Base-by-base conservation (phyloP, 768 basidiomycete genomes). In the Russula sp. region DNA sequence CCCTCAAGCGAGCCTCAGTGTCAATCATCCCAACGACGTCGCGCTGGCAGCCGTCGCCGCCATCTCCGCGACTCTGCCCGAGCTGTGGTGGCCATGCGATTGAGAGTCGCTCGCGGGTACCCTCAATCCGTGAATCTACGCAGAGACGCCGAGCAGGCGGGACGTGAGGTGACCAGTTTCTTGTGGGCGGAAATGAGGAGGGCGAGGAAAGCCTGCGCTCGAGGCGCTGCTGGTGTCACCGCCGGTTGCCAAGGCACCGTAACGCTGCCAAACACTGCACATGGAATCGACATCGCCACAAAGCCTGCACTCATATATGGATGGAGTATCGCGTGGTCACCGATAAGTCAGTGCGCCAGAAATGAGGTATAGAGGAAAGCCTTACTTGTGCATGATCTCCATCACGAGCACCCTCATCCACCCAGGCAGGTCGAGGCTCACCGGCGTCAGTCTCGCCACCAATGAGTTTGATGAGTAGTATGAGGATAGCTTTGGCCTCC, bases 11-110 rank as follows among this genome's bases (percentile, higher is more conserved):
- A 10, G 77, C 79, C 24, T 84, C 84, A n/a, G 0, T 76, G 0
- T 85, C 87, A 69, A 93, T 92, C 84, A 94, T 93, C 2, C 91
- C 91, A 46, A 88, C 90, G 2, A 94, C 0, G 90, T 92, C 0
- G 88, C 90, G 70, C 85, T 92, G 0, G 92, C 2, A 93, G 89
- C n/a, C n/a, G n/a, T n/a, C n/a, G n/a, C n/a, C n/a, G n/a, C n/a
- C 76, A 93, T 87, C 10, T 91, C 94, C 0, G 90, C 90, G 61
- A 92, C 85, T 10, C 83, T 81, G 10, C 81, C 83, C 0, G 85
- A 80, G 68, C 89, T 87, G 48, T 88, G 72, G 49, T 88, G 72
- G 8, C 83, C 81, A 26, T 57, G 75, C 68, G 32, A 75, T 69
- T 30, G 69, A 42, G 84, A 78, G 8, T 89, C 83, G 2, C 96